Evolutionary conservation across 352 stramenopile genomes (phyloP).

Genomic region (Phytophthora vignae): DNA sequence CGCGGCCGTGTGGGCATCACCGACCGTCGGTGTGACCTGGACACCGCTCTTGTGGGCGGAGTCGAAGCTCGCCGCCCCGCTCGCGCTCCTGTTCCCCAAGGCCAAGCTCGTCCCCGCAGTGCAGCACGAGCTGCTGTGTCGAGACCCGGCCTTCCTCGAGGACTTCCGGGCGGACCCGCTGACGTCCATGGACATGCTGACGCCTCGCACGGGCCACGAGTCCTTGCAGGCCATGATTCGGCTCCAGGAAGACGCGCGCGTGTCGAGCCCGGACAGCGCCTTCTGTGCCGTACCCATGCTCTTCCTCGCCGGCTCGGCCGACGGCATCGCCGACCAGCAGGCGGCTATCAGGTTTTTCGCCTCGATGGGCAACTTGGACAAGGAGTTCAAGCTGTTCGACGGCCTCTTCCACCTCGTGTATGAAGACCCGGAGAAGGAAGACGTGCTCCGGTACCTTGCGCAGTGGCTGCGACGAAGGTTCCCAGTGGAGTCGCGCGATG

Average conservation of each 20-base stretch:
- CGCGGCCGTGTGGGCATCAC: conserved; percentile 39
- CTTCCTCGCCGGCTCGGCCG: conserved; percentile 53
- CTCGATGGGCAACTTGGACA: conserved; percentile 58
- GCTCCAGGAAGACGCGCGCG: conserved; percentile 40
- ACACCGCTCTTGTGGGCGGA: conserved; percentile 41
- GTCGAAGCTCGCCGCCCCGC: conserved; percentile 30
- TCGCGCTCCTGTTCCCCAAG: conserved; percentile 39
- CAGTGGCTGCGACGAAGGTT: conserved; percentile 49
- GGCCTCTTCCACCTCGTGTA: conserved; percentile 68
- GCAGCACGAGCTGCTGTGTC: conserved; percentile 44
- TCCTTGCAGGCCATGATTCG: conserved; percentile 45
- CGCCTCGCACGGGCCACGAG: conserved; percentile 42
- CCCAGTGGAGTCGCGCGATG: conserved; percentile 21
- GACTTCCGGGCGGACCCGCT: conserved; percentile 48
- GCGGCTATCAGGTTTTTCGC: conserved; percentile 55
- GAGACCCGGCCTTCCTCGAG: conserved; percentile 46
- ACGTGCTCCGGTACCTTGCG: conserved; percentile 52
- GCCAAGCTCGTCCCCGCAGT: conserved; percentile 44
- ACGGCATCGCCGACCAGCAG: conserved; percentile 55
- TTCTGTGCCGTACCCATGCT: conserved; percentile 41
- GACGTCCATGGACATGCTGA: conserved; percentile 47
- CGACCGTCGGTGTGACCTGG: conserved; percentile 45
- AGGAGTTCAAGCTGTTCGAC: conserved; percentile 67
- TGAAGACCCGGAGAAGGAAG: conserved; percentile 60
- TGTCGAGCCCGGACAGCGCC: conserved; percentile 27